These are phyloP conservation scores for Dryadomyces quercus-mongolicae DNA, from an alignment of 2,329 filamentous ascomycete species.

Conservation along the genomic window DNA sequence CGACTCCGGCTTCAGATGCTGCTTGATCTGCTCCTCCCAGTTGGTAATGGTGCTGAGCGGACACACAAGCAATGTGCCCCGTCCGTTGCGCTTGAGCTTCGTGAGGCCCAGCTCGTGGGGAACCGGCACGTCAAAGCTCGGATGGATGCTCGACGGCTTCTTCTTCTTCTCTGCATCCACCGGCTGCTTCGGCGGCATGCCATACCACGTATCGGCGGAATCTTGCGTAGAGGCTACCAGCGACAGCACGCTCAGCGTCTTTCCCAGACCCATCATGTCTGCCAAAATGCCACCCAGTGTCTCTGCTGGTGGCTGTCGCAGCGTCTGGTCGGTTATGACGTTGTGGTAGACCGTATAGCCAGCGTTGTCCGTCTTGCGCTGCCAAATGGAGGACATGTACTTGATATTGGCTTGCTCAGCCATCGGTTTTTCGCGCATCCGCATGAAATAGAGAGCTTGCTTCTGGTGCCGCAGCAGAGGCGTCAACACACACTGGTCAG, in stretches of 20 bases:
- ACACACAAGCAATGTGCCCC: constrained; percentile 74
- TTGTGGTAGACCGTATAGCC: constrained; percentile 54
- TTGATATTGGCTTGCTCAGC: constrained; percentile 44
- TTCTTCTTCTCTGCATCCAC: constrained; percentile 26
- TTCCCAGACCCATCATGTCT: constrained; percentile 84
- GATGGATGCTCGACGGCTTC: constrained; percentile 17
- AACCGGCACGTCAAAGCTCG: constrained; percentile 24
- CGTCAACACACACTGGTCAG: constrained; percentile 48
- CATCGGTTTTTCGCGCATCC: constrained; percentile 56
- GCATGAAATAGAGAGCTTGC: constrained; percentile 82
- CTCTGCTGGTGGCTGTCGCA: constrained; percentile 48
- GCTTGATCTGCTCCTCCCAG: constrained; percentile 85
- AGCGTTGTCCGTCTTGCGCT: constrained; percentile 35
- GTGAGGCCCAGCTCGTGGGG: constrained; percentile 36
- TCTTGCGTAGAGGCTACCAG: constrained; percentile 56
- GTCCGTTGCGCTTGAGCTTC: constrained; percentile 52
- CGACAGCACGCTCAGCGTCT: constrained; percentile 75
- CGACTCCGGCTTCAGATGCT: constrained; percentile 55
- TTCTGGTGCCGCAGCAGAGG: constrained; percentile 75
- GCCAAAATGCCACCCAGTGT: constrained; percentile 64
- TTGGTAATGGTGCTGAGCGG: constrained; percentile 87
- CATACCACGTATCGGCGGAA: constrained; percentile 51
- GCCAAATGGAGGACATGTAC: constrained; percentile 67
- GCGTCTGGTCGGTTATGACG: constrained; percentile 66
- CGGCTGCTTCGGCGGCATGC: constrained; percentile 37